A percentile compares a stretch with the other conserved stretches of the same genome.
phyloP scores from a whole-genome alignment of 495 filamentous ascomycete species.

The Astrothelium subdiscretum region DNA sequence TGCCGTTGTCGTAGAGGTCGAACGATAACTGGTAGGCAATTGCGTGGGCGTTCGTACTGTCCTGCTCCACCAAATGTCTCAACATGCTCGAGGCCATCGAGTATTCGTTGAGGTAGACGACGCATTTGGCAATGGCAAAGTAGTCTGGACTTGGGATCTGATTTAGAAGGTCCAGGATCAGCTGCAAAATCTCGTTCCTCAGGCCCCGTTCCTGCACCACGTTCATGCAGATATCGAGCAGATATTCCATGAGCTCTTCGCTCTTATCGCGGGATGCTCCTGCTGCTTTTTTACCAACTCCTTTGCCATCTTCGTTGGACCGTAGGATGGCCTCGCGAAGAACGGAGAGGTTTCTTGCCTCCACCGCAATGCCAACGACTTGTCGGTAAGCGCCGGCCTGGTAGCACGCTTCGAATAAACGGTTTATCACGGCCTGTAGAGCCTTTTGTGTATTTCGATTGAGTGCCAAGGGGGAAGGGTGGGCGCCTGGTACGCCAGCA shows the following conservation, averaged over 20 bases:
- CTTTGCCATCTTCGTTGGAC: constrained; percentile 69
- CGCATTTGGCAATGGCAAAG: constrained; percentile 96
- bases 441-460: constrained; percentile 52
- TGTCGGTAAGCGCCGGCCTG: constrained; percentile 79
- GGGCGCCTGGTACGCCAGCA: constrained; percentile 38
- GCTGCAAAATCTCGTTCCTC: constrained; percentile 70
- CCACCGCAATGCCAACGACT: constrained; percentile 96
- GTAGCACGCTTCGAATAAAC: constrained; percentile 85
- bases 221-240: constrained; percentile 91
- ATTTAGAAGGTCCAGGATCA: constrained; percentile 79
- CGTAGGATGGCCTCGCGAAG: constrained; percentile 75
- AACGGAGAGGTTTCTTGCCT: constrained; percentile 85
- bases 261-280: constrained; percentile 32
- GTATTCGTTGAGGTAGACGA: constrained; percentile 89
- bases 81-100: constrained; percentile 84
- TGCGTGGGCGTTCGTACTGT: constrained; percentile 62
- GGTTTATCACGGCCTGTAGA: constrained; percentile 70
- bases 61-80: constrained; percentile 66
- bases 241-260: constrained; percentile 94
- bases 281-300: constrained; percentile 38
- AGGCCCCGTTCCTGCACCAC: constrained; percentile 88
- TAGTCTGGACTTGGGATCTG: constrained; percentile 87
- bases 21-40: constrained; percentile 97
- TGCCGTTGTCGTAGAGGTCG: constrained; percentile 94
- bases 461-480: constrained; percentile 43